Conservation (phyloP, 176 grass and related monocot species). For the Miscanthus lutarioriparius region DNA sequence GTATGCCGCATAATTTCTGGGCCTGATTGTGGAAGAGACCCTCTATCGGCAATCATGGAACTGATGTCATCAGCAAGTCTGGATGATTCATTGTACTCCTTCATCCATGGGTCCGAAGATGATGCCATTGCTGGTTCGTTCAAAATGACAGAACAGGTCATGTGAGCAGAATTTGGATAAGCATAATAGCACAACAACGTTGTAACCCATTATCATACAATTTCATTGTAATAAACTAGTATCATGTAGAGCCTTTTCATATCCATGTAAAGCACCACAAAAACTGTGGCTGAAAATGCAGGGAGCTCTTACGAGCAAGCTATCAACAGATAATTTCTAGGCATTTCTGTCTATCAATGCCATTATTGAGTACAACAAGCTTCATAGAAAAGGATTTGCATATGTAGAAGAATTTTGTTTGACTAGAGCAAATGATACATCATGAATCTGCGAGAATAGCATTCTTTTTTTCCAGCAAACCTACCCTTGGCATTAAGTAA, state of each 20-base stretch:
- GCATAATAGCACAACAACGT: background rate
- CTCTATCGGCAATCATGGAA: conserved; percentile 79
- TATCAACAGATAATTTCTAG: background rate
- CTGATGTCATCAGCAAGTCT: conserved; percentile 80
- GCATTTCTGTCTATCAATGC: background rate
- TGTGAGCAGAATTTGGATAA: background rate
- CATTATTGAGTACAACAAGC: background rate
- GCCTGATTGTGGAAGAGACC: conserved; percentile 78
- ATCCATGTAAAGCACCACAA: background rate
- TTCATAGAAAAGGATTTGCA: background rate
- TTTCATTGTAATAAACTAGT: conserved; percentile 17
- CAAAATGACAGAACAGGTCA: conserved; percentile 34
- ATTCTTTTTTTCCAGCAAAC: no score
- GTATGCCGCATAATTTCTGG: conserved; percentile 66
- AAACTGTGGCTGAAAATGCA: background rate
- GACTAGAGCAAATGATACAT: background rate
- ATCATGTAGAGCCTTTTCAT: background rate
- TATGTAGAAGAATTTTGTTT: background rate
- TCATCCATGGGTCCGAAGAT: conserved; percentile 73
- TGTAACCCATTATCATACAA: background rate
- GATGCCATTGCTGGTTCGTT: conserved; percentile 61
- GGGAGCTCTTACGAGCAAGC: background rate
- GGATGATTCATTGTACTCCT: conserved; percentile 78
- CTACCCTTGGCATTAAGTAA: no score
- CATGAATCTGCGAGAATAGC: no score